Conservation (phyloP, 169 alveolate species). For the Miamiensis avidus region DNA sequence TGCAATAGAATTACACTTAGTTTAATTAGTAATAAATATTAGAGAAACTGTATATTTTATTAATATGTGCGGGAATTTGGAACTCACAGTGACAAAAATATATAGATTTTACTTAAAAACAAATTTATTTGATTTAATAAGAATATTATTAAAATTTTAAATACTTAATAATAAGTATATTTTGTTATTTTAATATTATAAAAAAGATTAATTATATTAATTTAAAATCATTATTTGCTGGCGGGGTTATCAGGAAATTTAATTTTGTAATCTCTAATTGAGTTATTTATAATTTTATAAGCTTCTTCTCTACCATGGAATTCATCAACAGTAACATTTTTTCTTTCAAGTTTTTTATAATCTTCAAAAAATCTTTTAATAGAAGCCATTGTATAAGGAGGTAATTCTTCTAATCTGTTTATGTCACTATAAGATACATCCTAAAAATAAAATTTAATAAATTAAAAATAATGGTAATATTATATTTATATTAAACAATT, state of each 20-base stretch:
- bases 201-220: too few relatives aligned
- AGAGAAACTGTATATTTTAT: too few relatives aligned
- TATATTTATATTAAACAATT: too few relatives aligned
- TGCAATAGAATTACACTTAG: too few relatives aligned
- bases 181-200: too few relatives aligned
- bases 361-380: constrained; percentile 51
- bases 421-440: constrained; percentile 48
- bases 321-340: constrained; percentile 35
- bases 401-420: constrained; percentile 52
- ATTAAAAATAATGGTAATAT: background rate
- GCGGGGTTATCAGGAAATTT: background rate
- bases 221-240: background rate
- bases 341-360: constrained; percentile 47
- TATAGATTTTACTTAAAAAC: too few relatives aligned
- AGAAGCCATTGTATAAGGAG: constrained; percentile 34
- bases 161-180: too few relatives aligned
- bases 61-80: too few relatives aligned
- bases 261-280: constrained; percentile 26
- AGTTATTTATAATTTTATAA: constrained; percentile 20
- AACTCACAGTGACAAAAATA: too few relatives aligned
- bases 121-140: too few relatives aligned
- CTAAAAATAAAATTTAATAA: background rate
- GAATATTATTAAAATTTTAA: too few relatives aligned
- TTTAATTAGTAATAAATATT: too few relatives aligned
- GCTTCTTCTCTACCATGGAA: constrained; percentile 46